Conservation (phyloP, 441 rosid genomes). For the Macaranga tanarius region DNA sequence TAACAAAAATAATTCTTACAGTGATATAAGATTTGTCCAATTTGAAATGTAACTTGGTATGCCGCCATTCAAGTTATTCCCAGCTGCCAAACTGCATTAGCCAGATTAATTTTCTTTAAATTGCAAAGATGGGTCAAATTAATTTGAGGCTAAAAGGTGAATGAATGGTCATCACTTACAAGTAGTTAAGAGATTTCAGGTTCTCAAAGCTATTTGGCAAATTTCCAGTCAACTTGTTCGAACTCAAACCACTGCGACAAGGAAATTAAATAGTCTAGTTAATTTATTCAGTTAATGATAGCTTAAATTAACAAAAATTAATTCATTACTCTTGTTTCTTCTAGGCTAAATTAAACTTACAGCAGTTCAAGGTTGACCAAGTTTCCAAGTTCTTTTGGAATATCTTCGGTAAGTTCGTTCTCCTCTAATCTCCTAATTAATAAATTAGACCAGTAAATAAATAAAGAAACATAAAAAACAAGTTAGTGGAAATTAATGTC, state of each 20-base stretch:
- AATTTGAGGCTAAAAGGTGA: no score
- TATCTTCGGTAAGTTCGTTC: slow-evolving; percentile 3
- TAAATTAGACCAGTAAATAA: background rate
- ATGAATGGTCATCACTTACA: slow-evolving; percentile 14
- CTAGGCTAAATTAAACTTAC: slow-evolving; percentile 14
- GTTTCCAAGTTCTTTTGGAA: slow-evolving; percentile 12
- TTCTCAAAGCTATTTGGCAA: slow-evolving; percentile 7
- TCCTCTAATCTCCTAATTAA: slow-evolving; percentile 13
- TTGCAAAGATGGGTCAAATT: no score
- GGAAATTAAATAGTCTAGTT: no score
- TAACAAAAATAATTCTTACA: slow-evolving; percentile 15
- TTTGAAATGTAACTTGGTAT: slow-evolving; percentile 17
- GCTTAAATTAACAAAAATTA: no score
- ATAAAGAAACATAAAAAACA: background rate
- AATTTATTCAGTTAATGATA: no score
- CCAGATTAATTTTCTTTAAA: background rate
- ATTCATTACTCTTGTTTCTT: no score
- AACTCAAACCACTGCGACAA: slow-evolving; percentile 12
- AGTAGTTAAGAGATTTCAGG: background rate
- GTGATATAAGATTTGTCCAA: background rate
- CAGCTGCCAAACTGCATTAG: slow-evolving; percentile 13
- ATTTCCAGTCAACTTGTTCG: slow-evolving; percentile 21
- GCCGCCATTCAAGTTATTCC: slow-evolving; percentile 19
- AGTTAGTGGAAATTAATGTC: no score
- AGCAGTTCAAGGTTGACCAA: background rate